Conservation (phyloP, 768 basidiomycete genomes). For the Gloeopeniophorella convolvens region DNA sequence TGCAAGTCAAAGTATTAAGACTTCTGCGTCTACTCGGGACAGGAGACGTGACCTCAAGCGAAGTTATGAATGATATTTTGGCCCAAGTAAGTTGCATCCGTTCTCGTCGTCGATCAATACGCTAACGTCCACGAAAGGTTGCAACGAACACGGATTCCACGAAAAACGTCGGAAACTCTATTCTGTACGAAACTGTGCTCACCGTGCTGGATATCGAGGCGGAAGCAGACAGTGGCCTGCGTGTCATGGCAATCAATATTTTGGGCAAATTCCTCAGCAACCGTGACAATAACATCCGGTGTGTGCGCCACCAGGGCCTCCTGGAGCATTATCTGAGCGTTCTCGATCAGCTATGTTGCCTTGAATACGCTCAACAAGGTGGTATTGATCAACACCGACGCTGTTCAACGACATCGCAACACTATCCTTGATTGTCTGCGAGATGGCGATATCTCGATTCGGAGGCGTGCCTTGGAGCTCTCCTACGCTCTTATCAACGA, state of each 20-base stretch:
- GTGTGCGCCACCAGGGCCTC: slow-evolving; percentile 22
- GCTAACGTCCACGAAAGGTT: slow-evolving; percentile 45
- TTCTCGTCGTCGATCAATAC: neutral
- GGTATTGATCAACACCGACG: slow-evolving; percentile 95
- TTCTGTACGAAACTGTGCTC: slow-evolving; percentile 94
- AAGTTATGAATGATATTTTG: slow-evolving; percentile 97
- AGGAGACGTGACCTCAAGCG: slow-evolving; percentile 81
- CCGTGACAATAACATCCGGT: slow-evolving; percentile 98
- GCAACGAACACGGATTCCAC: slow-evolving; percentile 98
- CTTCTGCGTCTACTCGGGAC: slow-evolving; percentile 83
- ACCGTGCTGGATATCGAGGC: slow-evolving; percentile 81
- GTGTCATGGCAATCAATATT: slow-evolving; percentile 99
- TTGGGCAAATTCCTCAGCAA: slow-evolving; percentile 97
- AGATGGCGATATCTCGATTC: slow-evolving; percentile 98
- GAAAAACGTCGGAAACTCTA: slow-evolving; percentile 98
- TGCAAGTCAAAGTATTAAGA: slow-evolving; percentile 89
- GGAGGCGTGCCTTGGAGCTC: slow-evolving; percentile 91
- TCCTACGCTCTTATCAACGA: slow-evolving; percentile 98
- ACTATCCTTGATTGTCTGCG: slow-evolving; percentile 98
- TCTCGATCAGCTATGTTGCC: slow-evolving; percentile 75
- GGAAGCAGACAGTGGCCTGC: slow-evolving; percentile 89
- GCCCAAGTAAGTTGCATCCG: slow-evolving; percentile 59
- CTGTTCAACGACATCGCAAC: slow-evolving; percentile 95
- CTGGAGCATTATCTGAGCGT: neutral
- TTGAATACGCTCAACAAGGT: slow-evolving; percentile 98